phyloP scores from a whole-genome alignment of 2,329 filamentous ascomycete genomes.

The Lecanoromycetidae sp. region DNA sequence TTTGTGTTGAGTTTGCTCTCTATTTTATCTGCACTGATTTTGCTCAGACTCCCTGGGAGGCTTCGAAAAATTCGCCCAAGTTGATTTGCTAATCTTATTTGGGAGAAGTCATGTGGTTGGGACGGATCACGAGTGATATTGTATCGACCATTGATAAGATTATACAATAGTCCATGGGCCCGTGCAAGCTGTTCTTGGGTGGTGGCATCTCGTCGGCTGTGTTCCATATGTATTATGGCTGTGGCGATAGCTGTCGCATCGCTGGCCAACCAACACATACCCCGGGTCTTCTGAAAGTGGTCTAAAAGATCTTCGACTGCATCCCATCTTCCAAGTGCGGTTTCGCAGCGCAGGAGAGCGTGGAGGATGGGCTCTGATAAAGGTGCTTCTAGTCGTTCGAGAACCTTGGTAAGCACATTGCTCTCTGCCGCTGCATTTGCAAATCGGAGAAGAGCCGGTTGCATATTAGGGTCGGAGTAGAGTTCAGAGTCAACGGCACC shows the following conservation, averaged over 20 bases:
- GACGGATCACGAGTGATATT: conserved; percentile 12
- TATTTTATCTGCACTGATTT: neutral
- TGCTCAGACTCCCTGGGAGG: conserved; percentile 8
- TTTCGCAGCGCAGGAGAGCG: conserved; percentile 17
- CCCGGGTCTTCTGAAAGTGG: conserved; percentile 7
- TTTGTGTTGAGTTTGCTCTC: too few relatives aligned
- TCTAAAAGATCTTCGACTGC: conserved; percentile 13
- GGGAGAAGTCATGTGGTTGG: conserved; percentile 9
- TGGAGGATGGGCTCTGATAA: conserved; percentile 14
- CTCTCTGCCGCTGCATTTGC: conserved; percentile 14
- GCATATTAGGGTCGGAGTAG: conserved; percentile 12
- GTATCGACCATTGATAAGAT: conserved; percentile 13
- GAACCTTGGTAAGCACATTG: conserved; percentile 5
- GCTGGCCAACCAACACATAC: conserved; percentile 12
- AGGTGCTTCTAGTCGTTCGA: conserved; percentile 8
- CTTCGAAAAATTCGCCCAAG: conserved; percentile 11
- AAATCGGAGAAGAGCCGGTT: conserved; percentile 17
- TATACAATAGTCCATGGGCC: conserved; percentile 4
- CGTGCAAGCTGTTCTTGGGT: neutral
- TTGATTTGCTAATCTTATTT: conserved; percentile 13
- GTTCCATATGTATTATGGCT: conserved; percentile 12
- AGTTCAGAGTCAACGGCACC: conserved; percentile 9
- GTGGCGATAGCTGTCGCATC: conserved; percentile 16
- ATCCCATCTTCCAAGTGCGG: conserved; percentile 10
- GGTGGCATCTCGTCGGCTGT: neutral